These are phyloP conservation scores for Erigeron canadensis DNA, from an alignment of 129 eudicot species.

Conservation along the genomic window DNA sequence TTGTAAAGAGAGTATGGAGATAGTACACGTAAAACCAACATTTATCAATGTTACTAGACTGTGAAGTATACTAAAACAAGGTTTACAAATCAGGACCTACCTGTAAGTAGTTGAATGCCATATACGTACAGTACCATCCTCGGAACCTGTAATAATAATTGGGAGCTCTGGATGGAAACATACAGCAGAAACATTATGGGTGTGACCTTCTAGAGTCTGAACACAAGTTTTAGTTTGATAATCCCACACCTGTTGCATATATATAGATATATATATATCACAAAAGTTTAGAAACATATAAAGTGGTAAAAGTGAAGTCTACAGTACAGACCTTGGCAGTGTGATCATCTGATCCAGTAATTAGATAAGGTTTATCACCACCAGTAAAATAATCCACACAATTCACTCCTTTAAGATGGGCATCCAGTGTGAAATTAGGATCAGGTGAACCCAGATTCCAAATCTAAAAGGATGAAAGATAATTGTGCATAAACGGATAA, in stretches of 20 bases:
- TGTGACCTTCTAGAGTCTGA: conserved; percentile 78
- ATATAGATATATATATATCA: neutral
- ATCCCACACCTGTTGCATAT: conserved; percentile 65
- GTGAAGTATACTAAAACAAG: neutral
- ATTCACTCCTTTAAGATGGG: conserved; percentile 75
- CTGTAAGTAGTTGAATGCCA: conserved; percentile 97
- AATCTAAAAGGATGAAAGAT: conserved; percentile 39
- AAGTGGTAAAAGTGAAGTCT: conserved; percentile 4
- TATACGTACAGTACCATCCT: conserved; percentile 92
- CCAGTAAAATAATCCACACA: conserved; percentile 73
- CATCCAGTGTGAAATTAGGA: conserved; percentile 64
- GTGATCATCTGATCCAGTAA: conserved; percentile 86
- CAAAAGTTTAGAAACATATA: conserved; percentile 15
- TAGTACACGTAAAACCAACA: neutral
- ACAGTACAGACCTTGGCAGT: conserved; percentile 65
- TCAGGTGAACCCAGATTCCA: conserved; percentile 81
- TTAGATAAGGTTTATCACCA: conserved; percentile 65
- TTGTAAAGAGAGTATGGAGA: neutral
- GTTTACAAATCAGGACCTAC: conserved; percentile 31
- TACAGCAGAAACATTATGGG: conserved; percentile 75
- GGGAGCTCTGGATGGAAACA: conserved; percentile 76
- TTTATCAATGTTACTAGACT: neutral
- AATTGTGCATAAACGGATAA: neutral
- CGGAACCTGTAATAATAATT: conserved; percentile 75
- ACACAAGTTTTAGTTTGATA: conserved; percentile 64